Evolutionary conservation across 176 grass and related monocot species (phyloP), one percentile per base, ranked within the genome.

Genomic region (Pharus latifolius): DNA sequence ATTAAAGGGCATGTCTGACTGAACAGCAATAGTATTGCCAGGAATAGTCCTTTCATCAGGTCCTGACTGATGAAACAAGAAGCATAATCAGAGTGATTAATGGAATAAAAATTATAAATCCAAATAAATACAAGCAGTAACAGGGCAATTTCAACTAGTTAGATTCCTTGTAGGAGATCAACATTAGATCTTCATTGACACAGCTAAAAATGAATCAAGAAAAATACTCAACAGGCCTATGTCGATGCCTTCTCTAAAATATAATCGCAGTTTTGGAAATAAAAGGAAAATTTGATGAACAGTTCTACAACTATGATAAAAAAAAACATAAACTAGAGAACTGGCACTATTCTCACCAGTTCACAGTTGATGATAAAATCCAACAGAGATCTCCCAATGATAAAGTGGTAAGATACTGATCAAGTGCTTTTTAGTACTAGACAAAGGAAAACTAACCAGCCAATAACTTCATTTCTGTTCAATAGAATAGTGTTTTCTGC

Each of bases 21-120:
- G 90, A 68, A 98, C 95, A 55, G 90, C 95, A 81, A 98, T 81
- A 48, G 95, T 98, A 72, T 98, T 98, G 29, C 90, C 90, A 68
- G 95, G 90, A 79, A 99, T 73, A 53, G 76, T 94, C 56, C 95
- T 88, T 76, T 65, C 87, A 76, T 99, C 90, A 45, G 87, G 27
- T 65, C 95, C 95, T 27, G 87, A 94, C 95, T 99, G 84, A 41
- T 28, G 43, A 32, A 55, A 24, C 24, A 4, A 40, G 33, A 42
- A 35, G 23, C 7, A 2, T 18, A 28, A 24, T 41, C n/a, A 74
- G 22, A 49, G 38, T 74, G 10, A 15, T 7, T 35, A 56, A 56
- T 19, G 43, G n/a, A 2, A 22, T 49, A 38, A 5, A 38, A 5
- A 4, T 38, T 38, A 9, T 38, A 41, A 58, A 45, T 46, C 13